Conservation (phyloP, 176 grass and related monocot species). For the Olyra latifolia region DNA sequence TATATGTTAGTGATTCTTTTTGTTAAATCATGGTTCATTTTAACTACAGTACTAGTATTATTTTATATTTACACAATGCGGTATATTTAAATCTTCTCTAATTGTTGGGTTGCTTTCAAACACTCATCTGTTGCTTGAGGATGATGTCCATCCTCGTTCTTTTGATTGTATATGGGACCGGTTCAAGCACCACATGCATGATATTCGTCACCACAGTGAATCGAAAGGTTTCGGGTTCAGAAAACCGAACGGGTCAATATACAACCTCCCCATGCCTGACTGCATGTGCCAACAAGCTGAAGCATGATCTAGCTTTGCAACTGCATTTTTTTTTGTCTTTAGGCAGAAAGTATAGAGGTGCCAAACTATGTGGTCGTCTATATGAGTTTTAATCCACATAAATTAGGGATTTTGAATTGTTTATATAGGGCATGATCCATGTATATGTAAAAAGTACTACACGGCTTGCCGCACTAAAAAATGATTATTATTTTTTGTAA, state of each 20-base stretch:
- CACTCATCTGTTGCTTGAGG: background rate
- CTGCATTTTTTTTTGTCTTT: background rate
- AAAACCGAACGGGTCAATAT: constrained; percentile 64
- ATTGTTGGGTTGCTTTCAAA: background rate
- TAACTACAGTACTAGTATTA: background rate
- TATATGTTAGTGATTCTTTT: background rate
- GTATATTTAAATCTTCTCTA: background rate
- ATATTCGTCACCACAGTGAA: constrained; percentile 71
- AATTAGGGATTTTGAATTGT: background rate
- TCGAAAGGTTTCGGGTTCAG: constrained; percentile 58
- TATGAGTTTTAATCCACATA: constrained; percentile 5
- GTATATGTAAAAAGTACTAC: background rate
- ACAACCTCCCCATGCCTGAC: constrained; percentile 81
- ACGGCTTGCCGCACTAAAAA: background rate
- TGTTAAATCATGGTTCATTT: background rate
- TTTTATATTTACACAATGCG: background rate
- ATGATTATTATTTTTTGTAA: background rate
- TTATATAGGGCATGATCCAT: background rate
- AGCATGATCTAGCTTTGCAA: constrained; percentile 24
- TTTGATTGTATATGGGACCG: constrained; percentile 68
- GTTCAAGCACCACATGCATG: constrained; percentile 76
- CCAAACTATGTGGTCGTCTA: constrained; percentile 17
- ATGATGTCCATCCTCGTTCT: background rate
- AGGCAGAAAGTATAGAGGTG: constrained; percentile 25
- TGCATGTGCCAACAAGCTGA: constrained; percentile 76